Evolutionary conservation across 306 rosid species (phyloP).

Genomic region (Gastrolobium villosum): DNA sequence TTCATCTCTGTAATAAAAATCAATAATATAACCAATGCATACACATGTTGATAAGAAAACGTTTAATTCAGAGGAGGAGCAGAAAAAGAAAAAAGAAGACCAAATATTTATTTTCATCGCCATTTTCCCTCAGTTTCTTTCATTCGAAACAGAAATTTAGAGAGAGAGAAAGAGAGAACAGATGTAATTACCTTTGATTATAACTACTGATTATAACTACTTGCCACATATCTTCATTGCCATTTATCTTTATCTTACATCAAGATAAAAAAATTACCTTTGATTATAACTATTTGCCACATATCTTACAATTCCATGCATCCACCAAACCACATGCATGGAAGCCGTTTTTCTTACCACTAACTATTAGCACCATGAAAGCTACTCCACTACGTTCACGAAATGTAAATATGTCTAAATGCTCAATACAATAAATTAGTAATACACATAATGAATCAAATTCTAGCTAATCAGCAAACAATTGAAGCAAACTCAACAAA

Average conservation of each 20-base stretch:
- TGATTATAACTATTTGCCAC: too few species aligned
- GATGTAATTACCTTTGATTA: too few species aligned
- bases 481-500: too few species aligned
- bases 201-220: too few species aligned
- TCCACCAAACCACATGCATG: too few species aligned
- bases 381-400: not conserved
- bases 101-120: not conserved
- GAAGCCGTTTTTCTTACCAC: too few species aligned
- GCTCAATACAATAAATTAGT: not conserved
- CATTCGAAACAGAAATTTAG: not conserved
- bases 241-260: too few species aligned
- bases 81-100: not conserved
- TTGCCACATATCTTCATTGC: too few species aligned
- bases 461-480: not conserved
- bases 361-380: not conserved
- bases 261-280: too few species aligned
- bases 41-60: not conserved
- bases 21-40: constrained; percentile 1
- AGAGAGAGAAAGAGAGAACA: too few species aligned
- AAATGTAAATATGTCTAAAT: not conserved
- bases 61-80: not conserved
- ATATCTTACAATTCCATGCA: too few species aligned
- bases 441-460: not conserved
- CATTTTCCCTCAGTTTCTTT: not conserved
- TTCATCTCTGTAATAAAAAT: not conserved